Evolutionary conservation across 768 basidiomycete genomes (phyloP).

Genomic region (Paxillus rubicundulus): DNA sequence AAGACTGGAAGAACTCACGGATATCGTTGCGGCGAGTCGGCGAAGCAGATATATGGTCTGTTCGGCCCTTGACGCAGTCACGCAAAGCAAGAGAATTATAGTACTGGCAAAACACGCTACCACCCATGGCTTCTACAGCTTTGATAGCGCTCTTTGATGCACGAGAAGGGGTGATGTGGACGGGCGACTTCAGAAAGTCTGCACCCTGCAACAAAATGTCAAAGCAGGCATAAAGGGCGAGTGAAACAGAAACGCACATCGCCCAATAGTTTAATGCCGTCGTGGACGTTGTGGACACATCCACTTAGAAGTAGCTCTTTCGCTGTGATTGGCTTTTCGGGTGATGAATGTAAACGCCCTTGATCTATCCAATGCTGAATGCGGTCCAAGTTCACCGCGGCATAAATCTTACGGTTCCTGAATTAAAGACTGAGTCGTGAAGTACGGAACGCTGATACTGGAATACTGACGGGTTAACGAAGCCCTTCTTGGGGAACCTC

Average conservation of each 20-base stretch:
- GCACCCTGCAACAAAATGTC: constrained; percentile 48
- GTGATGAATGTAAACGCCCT: constrained; percentile 74
- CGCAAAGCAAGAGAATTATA: constrained; percentile 85
- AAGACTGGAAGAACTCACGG: constrained; percentile 44
- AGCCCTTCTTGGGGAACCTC: constrained; percentile 90
- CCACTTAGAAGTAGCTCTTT: constrained; percentile 81
- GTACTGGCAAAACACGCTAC: constrained; percentile 84
- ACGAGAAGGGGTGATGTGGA: constrained; percentile 80
- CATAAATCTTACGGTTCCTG: constrained; percentile 75
- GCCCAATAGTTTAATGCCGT: constrained; percentile 90
- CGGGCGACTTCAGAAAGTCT: constrained; percentile 59
- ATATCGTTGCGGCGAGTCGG: constrained; percentile 88
- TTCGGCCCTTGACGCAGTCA: constrained; percentile 70
- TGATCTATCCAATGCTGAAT: constrained; percentile 90
- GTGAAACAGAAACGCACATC: constrained; percentile 49
- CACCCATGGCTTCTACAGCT: constrained; percentile 80
- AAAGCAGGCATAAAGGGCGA: neutral
- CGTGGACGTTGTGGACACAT: constrained; percentile 83
- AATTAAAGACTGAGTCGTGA: neutral
- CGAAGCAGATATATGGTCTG: constrained; percentile 68
- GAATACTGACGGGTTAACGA: constrained; percentile 79
- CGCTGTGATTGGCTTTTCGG: constrained; percentile 84
- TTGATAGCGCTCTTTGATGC: constrained; percentile 84
- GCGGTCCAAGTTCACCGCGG: constrained; percentile 82
- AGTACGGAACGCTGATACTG: neutral